These are phyloP conservation scores for Lactifluus echinatus DNA, from an alignment of 768 basidiomycete species.

Conservation along the genomic window DNA sequence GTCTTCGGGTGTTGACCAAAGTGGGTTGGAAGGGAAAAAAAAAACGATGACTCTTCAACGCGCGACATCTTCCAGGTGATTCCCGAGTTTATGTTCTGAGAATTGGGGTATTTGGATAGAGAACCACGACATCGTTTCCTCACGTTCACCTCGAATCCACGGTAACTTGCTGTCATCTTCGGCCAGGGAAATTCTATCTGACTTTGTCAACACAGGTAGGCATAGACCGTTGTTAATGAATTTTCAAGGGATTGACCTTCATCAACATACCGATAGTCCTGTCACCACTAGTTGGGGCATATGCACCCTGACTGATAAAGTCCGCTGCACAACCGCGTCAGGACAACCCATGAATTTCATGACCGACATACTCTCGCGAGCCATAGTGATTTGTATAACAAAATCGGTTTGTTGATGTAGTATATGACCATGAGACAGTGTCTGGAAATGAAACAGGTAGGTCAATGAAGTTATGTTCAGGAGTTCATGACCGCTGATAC, in stretches of 20 bases:
- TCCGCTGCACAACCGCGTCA: too few relatives aligned
- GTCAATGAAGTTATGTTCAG: too few relatives aligned
- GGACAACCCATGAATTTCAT: too few relatives aligned
- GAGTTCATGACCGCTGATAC: too few relatives aligned
- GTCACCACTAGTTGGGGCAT: slow-evolving; percentile 52
- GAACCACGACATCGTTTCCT: slow-evolving; percentile 49
- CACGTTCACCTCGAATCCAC: slow-evolving; percentile 46
- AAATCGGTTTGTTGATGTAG: too few relatives aligned
- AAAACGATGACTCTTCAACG: slow-evolving; percentile 46
- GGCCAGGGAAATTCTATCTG: slow-evolving; percentile 26
- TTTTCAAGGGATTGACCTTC: not conserved
- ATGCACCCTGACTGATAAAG: slow-evolving; percentile 72
- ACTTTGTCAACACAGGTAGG: slow-evolving; percentile 14
- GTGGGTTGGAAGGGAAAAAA: slow-evolving; percentile 36
- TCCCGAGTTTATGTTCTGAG: slow-evolving; percentile 40
- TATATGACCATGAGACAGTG: too few relatives aligned
- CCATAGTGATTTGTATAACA: too few relatives aligned
- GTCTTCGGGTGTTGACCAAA: slow-evolving; percentile 51
- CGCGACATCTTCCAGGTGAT: slow-evolving; percentile 58
- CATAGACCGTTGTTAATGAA: not conserved
- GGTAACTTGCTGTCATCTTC: slow-evolving; percentile 49
- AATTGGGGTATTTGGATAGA: slow-evolving; percentile 38
- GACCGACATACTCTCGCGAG: too few relatives aligned
- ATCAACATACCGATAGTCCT: slow-evolving; percentile 56
- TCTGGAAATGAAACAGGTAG: too few relatives aligned